Conservation (phyloP, 176 grass and related monocot species). For the Alopecurus myosuroides region DNA sequence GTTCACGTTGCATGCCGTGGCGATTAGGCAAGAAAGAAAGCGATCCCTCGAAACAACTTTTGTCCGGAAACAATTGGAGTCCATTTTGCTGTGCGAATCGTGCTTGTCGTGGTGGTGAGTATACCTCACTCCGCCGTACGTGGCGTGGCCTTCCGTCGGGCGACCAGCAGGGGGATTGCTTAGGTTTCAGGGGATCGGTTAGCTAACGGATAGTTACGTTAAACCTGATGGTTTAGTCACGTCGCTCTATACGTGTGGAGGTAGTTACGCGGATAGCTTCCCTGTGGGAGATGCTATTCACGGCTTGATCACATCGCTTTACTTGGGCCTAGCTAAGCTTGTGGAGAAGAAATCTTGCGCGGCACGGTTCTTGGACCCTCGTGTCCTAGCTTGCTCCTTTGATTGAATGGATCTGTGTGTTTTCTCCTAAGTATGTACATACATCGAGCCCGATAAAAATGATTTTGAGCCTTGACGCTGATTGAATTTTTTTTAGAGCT, state of each 20-base stretch:
- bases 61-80: background rate
- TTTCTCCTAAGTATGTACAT: background rate
- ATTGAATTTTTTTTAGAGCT: background rate
- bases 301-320: background rate
- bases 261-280: constrained; percentile 8
- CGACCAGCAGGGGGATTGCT: constrained; percentile 10
- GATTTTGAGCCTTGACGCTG: too few relatives aligned
- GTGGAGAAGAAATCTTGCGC: background rate
- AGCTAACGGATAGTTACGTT: constrained; percentile 20
- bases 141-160: constrained; percentile 17
- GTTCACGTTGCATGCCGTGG: constrained; percentile 20
- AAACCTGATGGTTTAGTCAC: background rate
- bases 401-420: background rate
- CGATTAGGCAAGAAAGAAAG: background rate
- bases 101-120: background rate
- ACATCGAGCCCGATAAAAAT: background rate
- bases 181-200: constrained; percentile 9
- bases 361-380: background rate
- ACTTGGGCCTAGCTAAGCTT: background rate
- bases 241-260: constrained; percentile 7
- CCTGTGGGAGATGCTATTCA: background rate
- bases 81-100: background rate
- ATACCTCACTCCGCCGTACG: background rate
- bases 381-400: background rate
- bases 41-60: background rate